These are phyloP conservation scores for Diplotaxis tenuifolia DNA, from an alignment of 345 rosid genomes.

Conservation along the genomic window DNA sequence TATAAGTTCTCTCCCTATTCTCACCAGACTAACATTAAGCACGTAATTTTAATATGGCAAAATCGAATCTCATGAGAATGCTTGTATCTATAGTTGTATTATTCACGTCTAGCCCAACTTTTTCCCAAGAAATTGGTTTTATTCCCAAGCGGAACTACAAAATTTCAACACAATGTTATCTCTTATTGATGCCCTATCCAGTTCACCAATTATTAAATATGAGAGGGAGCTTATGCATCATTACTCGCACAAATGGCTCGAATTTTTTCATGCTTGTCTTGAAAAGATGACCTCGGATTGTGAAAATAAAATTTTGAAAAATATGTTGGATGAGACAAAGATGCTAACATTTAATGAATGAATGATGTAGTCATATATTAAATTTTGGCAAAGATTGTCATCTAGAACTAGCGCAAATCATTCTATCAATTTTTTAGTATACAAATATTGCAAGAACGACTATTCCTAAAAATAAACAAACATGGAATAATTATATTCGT, in stretches of 20 bases:
- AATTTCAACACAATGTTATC: constrained; percentile 13
- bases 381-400: constrained; percentile 20
- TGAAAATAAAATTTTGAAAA: neutral
- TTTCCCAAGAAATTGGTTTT: constrained; percentile 2
- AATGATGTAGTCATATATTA: constrained; percentile 20
- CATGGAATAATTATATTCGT: constrained; percentile 15
- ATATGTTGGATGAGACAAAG: constrained; percentile 1
- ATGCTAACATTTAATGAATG: neutral
- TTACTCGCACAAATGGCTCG: neutral
- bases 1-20: too few species aligned
- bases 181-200: neutral
- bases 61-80: constrained; percentile 4
- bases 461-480: constrained; percentile 14
- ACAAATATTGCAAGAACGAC: constrained; percentile 13
- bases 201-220: neutral
- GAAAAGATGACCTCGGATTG: neutral
- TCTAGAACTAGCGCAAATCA: neutral
- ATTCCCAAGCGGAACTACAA: neutral
- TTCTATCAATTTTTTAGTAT: neutral
- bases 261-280: neutral
- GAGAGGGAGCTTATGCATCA: neutral
- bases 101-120: neutral
- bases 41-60: too few species aligned
- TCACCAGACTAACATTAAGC: too few species aligned
- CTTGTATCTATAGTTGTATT: neutral